Conservation (phyloP, 1,139 yeast genomes). For the Spathaspora sp. region DNA sequence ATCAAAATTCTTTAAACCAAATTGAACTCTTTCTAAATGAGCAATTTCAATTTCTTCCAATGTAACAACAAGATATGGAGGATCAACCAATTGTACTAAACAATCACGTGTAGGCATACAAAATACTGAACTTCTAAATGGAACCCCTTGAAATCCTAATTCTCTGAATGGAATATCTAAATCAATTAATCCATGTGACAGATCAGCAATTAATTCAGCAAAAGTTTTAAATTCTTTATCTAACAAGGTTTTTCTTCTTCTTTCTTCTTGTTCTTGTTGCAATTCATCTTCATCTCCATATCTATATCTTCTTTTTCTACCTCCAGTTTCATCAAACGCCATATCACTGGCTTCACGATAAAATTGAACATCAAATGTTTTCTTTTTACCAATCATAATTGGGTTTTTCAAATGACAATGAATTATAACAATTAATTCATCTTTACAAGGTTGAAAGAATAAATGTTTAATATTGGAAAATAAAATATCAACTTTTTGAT, state of each 20-base stretch:
- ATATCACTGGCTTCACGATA: conserved; percentile 96
- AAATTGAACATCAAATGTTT: conserved; percentile 93
- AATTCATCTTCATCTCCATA: conserved; percentile 98
- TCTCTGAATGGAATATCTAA: conserved; percentile 95
- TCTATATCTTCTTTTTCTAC: conserved; percentile 82
- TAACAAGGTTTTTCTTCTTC: conserved; percentile 84
- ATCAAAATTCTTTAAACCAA: conserved; percentile 95
- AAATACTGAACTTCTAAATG: conserved; percentile 88
- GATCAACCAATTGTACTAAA: conserved; percentile 88
- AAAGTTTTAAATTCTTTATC: conserved; percentile 90
- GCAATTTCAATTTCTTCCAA: conserved; percentile 92
- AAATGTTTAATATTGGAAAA: conserved; percentile 90
- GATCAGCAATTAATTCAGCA: conserved; percentile 88
- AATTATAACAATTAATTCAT: conserved; percentile 87
- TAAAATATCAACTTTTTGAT: conserved; percentile 83
- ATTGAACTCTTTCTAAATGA: conserved; percentile 94
- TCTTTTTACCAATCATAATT: conserved; percentile 92
- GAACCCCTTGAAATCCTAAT: conserved; percentile 96
- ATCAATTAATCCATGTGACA: conserved; percentile 77
- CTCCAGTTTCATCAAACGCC: conserved; percentile 97
- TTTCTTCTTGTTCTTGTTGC: conserved; percentile 98
- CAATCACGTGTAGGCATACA: conserved; percentile 98
- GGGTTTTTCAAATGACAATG: conserved; percentile 94
- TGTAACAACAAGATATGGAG: conserved; percentile 91
- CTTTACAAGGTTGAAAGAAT: conserved; percentile 94